These are phyloP conservation scores for Kurtzmaniella quercitrusa DNA, from an alignment of 1,139 yeast species.

Conservation along the genomic window DNA sequence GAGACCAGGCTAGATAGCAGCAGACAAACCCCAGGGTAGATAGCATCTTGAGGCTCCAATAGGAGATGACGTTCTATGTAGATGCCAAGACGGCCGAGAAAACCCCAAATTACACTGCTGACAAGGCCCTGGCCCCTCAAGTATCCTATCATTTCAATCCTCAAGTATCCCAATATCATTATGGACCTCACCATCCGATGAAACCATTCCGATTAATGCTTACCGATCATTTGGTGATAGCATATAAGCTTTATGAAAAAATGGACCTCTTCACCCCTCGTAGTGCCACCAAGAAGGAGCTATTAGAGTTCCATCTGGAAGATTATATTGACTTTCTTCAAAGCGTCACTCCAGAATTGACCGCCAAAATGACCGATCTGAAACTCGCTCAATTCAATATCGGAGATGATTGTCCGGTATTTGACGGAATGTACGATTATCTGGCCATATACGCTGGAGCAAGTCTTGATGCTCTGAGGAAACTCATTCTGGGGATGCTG, in stretches of 20 bases:
- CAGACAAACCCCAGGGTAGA: too few relatives aligned
- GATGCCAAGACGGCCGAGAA: slow-evolving; percentile 57
- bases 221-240: slow-evolving; percentile 85
- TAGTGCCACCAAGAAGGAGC: slow-evolving; percentile 75
- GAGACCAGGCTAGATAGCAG: too few relatives aligned
- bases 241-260: slow-evolving; percentile 79
- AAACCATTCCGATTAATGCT: slow-evolving; percentile 94
- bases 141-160: slow-evolving; percentile 91
- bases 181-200: slow-evolving; percentile 95
- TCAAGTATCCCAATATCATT: slow-evolving; percentile 76
- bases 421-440: slow-evolving; percentile 90
- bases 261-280: slow-evolving; percentile 89
- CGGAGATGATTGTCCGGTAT: slow-evolving; percentile 97
- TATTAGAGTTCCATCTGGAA: slow-evolving; percentile 76
- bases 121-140: slow-evolving; percentile 34
- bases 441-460: slow-evolving; percentile 88
- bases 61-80: slow-evolving; percentile 32
- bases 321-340: slow-evolving; percentile 83
- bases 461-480: slow-evolving; percentile 85
- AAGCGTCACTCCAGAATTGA: slow-evolving; percentile 77
- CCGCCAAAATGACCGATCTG: slow-evolving; percentile 51
- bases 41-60: too few relatives aligned
- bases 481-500: slow-evolving; percentile 76
- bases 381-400: slow-evolving; percentile 77
- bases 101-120: slow-evolving; percentile 56